These are phyloP conservation scores for Acanthamoeba culbertsoni DNA, from an alignment of 208 protist species.

Conservation along the genomic window DNA sequence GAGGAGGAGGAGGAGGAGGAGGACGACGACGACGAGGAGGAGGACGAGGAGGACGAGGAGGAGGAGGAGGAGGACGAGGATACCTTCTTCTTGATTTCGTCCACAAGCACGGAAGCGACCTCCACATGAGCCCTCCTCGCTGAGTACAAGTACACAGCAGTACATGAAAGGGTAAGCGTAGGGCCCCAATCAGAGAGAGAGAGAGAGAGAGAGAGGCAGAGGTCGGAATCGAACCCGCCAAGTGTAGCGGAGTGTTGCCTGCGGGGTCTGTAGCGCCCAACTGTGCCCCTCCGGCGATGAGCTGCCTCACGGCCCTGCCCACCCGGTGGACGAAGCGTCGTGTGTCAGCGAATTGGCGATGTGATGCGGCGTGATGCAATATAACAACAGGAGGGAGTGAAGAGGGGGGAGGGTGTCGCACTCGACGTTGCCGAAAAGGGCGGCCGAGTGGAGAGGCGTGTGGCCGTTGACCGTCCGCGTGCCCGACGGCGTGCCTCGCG, in stretches of 20 bases:
- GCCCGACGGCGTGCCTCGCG: background rate
- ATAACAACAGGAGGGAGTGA: background rate
- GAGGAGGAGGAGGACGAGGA: too few relatives aligned
- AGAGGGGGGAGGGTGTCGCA: background rate
- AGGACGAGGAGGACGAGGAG: too few relatives aligned
- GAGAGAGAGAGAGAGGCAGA: background rate
- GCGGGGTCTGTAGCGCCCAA: background rate
- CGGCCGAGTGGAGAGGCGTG: background rate
- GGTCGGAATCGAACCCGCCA: background rate
- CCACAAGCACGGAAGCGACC: background rate
- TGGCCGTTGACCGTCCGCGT: background rate
- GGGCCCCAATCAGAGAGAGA: background rate
- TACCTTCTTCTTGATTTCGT: constrained; percentile 10
- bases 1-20: too few relatives aligned
- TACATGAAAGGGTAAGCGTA: background rate
- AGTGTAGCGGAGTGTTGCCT: background rate
- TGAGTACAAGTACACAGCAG: background rate
- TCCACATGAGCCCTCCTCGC: background rate
- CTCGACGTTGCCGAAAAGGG: background rate
- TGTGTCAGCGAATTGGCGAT: too few relatives aligned
- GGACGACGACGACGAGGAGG: too few relatives aligned
- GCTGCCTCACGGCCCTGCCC: background rate
- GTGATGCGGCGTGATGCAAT: background rate
- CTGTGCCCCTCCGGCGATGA: background rate
- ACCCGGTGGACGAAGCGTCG: too few relatives aligned